phyloP scores from a whole-genome alignment of 192 early-diverging fungal genomes.

The Gamsiella multidivaricata region DNA sequence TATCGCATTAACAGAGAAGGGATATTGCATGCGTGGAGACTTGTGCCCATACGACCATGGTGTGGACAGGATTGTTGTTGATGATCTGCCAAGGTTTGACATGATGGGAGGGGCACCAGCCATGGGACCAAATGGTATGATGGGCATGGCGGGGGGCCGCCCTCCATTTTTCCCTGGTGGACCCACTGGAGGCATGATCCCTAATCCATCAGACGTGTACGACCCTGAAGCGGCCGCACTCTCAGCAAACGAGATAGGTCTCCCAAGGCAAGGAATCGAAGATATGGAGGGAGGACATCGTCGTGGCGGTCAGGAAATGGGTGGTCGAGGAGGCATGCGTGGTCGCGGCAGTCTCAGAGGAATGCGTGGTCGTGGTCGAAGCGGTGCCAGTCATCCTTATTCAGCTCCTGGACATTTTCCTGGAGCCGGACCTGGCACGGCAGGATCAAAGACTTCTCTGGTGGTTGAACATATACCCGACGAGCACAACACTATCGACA shows the following conservation, averaged over 20 bases:
- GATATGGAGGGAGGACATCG: constrained; percentile 16
- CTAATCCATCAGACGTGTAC: constrained; percentile 56
- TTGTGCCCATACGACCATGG: constrained; percentile 84
- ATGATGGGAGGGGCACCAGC: constrained; percentile 45
- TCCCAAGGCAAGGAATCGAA: constrained; percentile 2
- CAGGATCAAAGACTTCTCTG: constrained; percentile 61
- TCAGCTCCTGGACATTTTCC: constrained; percentile 35
- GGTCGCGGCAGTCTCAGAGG: constrained; percentile 55
- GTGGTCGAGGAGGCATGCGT: constrained; percentile 23
- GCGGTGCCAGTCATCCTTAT: constrained; percentile 54
- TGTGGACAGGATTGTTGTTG: constrained; percentile 73
- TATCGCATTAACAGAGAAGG: constrained; percentile 69
- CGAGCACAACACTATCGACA: constrained; percentile 73
- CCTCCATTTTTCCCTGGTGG: constrained; percentile 58
- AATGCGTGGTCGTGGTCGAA: constrained; percentile 56
- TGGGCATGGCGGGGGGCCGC: constrained; percentile 44
- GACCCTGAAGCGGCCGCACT: constrained; percentile 64
- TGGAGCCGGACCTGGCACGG: constrained; percentile 48
- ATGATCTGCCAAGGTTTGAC: constrained; percentile 59
- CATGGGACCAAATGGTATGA: constrained; percentile 47
- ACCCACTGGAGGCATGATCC: constrained; percentile 33
- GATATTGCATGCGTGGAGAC: constrained; percentile 85
- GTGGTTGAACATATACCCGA: constrained; percentile 83
- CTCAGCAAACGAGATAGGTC: constrained; percentile 12
- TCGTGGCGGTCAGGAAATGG: constrained; percentile 18